These are phyloP conservation scores for Phyllosticta citrichinensis DNA, from an alignment of 2,329 filamentous ascomycete genomes.

Conservation along the genomic window DNA sequence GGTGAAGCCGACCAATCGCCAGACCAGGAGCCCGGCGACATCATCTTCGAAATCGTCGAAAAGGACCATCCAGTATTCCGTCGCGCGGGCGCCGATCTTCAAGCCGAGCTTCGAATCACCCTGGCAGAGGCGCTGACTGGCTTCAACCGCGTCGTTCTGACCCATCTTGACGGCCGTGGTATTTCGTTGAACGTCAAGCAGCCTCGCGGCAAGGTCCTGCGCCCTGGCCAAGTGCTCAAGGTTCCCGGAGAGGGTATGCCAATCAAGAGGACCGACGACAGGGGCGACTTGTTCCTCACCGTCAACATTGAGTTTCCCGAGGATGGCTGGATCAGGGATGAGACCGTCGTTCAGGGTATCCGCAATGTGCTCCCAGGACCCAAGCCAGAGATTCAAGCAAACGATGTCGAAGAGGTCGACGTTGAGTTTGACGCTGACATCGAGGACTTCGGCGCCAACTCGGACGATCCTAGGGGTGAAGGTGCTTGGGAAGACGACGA, in stretches of 20 bases:
- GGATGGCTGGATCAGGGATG: constrained; percentile 65
- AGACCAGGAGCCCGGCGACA: constrained; percentile 81
- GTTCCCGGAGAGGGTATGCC: constrained; percentile 91
- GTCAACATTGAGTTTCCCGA: constrained; percentile 85
- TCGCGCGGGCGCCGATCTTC: constrained; percentile 74
- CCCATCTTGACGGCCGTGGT: constrained; percentile 86
- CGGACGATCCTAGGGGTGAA: constrained; percentile 56
- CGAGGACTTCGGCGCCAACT: constrained; percentile 70
- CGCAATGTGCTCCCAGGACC: constrained; percentile 60
- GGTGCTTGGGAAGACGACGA: constrained; percentile 64
- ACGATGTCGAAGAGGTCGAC: constrained; percentile 71
- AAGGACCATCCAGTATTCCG: constrained; percentile 72
- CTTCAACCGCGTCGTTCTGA: constrained; percentile 82
- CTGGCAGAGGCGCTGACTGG: constrained; percentile 77
- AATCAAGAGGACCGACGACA: constrained; percentile 69
- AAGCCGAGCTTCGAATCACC: constrained; percentile 69
- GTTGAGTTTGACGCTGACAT: constrained; percentile 77
- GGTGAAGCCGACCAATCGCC: constrained; percentile 91
- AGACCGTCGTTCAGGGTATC: constrained; percentile 60
- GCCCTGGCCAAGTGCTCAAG: constrained; percentile 77
- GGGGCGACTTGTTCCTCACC: constrained; percentile 78
- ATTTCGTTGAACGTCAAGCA: constrained; percentile 71
- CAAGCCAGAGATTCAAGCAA: constrained; percentile 48
- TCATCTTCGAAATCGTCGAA: constrained; percentile 81
- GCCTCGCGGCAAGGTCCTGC: constrained; percentile 61